These are phyloP conservation scores for Cadophora malorum DNA, from an alignment of 2,329 filamentous ascomycete genomes.

Conservation along the genomic window DNA sequence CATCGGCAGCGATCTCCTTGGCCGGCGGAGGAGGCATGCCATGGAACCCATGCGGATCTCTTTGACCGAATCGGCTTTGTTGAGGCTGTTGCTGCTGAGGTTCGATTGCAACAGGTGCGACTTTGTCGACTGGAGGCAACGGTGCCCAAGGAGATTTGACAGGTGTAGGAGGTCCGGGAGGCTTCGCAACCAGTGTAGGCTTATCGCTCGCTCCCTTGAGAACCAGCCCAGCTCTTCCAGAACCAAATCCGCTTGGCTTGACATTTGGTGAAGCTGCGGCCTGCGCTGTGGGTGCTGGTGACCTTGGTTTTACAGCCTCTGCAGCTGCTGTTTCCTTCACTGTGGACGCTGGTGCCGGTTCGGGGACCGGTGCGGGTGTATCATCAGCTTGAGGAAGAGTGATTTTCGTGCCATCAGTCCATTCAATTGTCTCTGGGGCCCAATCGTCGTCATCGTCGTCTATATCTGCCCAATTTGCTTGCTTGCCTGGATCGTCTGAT, in stretches of 20 bases:
- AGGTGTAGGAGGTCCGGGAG: slow-evolving; percentile 68
- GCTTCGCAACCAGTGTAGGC: slow-evolving; percentile 75
- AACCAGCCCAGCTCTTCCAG: slow-evolving; percentile 61
- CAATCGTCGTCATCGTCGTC: slow-evolving; percentile 89
- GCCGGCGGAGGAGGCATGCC: slow-evolving; percentile 60
- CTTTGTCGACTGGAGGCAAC: slow-evolving; percentile 83
- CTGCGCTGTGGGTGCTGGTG: slow-evolving; percentile 43
- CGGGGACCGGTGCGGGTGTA: slow-evolving; percentile 39
- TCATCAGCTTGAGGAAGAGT: slow-evolving; percentile 71
- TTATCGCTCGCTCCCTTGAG: slow-evolving; percentile 73
- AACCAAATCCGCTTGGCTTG: slow-evolving; percentile 43
- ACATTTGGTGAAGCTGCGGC: slow-evolving; percentile 41
- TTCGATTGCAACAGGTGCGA: slow-evolving; percentile 72
- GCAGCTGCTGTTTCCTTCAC: slow-evolving; percentile 37
- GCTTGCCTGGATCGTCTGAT: slow-evolving; percentile 74
- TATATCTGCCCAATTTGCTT: slow-evolving; percentile 88
- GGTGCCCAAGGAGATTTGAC: slow-evolving; percentile 92
- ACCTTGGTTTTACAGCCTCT: slow-evolving; percentile 41
- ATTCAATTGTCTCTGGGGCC: slow-evolving; percentile 84
- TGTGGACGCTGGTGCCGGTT: slow-evolving; percentile 37
- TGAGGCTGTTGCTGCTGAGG: slow-evolving; percentile 52
- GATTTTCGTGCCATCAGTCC: slow-evolving; percentile 87
- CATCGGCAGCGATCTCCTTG: slow-evolving; percentile 91
- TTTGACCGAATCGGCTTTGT: slow-evolving; percentile 56
- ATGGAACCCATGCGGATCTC: slow-evolving; percentile 63